Evolutionary conservation across 495 filamentous ascomycete species (phyloP).

Genomic region (Xylaria palmicola): DNA sequence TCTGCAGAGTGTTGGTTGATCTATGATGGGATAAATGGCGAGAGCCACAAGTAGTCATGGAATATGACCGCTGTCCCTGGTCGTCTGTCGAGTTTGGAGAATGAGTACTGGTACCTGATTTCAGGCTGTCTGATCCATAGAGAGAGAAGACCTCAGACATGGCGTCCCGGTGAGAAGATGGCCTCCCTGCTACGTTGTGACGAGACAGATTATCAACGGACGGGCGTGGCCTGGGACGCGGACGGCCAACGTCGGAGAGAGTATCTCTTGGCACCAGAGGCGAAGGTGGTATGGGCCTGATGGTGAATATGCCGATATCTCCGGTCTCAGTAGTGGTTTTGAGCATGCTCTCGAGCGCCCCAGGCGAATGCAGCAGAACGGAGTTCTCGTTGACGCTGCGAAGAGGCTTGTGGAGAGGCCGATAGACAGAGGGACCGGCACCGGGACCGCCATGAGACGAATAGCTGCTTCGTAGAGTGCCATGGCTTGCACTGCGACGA

Average conservation of each 20-base stretch:
- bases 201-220: constrained; percentile 35
- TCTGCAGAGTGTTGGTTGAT: constrained; percentile 53
- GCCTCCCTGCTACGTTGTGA: constrained; percentile 31
- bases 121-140: constrained; percentile 45
- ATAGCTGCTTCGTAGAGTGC: constrained; percentile 37
- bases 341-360: constrained; percentile 60
- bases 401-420: constrained; percentile 34
- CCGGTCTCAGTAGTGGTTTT: constrained; percentile 69
- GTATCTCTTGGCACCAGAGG: constrained; percentile 21
- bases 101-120: constrained; percentile 39
- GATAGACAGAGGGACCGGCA: constrained; percentile 19
- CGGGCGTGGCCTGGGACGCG: constrained; percentile 25
- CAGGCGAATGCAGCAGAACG: constrained; percentile 42
- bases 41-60: constrained; percentile 57
- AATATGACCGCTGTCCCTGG: constrained; percentile 52
- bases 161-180: constrained; percentile 44
- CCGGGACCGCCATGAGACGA: constrained; percentile 23
- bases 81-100: constrained; percentile 38
- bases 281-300: constrained; percentile 48
- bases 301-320: constrained; percentile 62
- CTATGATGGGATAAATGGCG: constrained; percentile 50
- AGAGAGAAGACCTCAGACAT: constrained; percentile 48
- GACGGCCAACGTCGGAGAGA: constrained; percentile 25
- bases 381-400: constrained; percentile 37
- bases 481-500: constrained; percentile 44